Percentiles rank a stretch among this genome's conserved stretches.
Evolutionary conservation across 2,329 filamentous ascomycete species (phyloP).

Genomic region (Ceratocystis colombiana): DNA sequence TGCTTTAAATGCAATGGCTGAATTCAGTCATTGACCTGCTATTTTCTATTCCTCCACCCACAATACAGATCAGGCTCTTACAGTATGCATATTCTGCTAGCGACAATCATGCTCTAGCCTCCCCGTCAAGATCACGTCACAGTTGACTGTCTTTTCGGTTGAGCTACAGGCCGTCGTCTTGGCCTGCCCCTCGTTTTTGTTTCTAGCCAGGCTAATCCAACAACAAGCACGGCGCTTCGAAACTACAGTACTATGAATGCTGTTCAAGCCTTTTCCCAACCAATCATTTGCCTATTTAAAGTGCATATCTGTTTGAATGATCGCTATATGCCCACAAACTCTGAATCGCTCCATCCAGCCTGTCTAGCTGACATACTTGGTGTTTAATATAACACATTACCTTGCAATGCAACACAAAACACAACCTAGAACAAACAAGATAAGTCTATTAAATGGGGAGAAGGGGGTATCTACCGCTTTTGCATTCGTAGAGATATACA

Average conservation of each 20-base stretch:
- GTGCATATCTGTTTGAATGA: too few relatives aligned
- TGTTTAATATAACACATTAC: not conserved
- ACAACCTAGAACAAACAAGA: constrained; percentile 1
- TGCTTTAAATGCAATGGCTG: too few relatives aligned
- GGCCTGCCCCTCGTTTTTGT: not conserved
- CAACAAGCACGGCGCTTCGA: too few relatives aligned
- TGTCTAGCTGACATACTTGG: not conserved
- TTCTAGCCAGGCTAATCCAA: not conserved
- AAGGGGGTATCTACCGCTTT: too few relatives aligned
- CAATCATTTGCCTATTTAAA: too few relatives aligned
- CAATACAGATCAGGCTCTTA: not conserved
- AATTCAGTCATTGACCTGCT: too few relatives aligned
- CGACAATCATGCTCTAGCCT: not conserved
- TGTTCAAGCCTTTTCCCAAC: too few relatives aligned
- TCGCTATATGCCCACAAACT: too few relatives aligned
- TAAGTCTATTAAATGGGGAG: too few relatives aligned
- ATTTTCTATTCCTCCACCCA: too few relatives aligned
- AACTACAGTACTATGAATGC: too few relatives aligned
- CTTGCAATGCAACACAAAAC: constrained; percentile 11
- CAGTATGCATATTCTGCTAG: not conserved
- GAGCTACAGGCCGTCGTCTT: constrained; percentile 3
- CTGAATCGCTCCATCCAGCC: not conserved
- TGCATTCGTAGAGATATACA: too few relatives aligned
- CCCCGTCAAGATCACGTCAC: not conserved
- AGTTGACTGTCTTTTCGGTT: not conserved